Evolutionary conservation across 805 yeast genomes (phyloP), one percentile per base, ranked within the genome.

Genomic region (Candida coquimbonensis): DNA sequence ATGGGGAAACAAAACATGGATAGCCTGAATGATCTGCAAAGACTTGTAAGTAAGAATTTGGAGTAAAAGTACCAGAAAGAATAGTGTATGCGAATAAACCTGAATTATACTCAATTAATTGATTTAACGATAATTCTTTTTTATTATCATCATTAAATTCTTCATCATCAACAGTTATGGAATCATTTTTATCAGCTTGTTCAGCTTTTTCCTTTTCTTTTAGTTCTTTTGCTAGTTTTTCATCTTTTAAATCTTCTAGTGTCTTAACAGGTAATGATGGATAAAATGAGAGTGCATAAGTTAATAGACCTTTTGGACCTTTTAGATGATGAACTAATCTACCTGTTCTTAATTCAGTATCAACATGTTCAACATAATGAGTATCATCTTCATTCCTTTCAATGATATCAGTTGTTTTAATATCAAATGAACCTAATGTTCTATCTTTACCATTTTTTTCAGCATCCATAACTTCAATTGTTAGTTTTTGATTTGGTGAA

Each of bases 381-480:
- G 86, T 96, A 49, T 83, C 56, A 9, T 42, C 70, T 19, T 66
- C 66, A 48, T 72, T 72, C 59, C 77, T 81, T 50, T 77, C 75
- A 60, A 91, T 79, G 54, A 87, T 67, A 26, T 81, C 87, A 45
- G 73, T 70, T 50, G 87, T 69, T 55, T 79, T 77, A 19, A 93
- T 66, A 56, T 81, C 83, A 67, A 87, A 83, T 3, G 83, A 75
- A 44, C 99, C 99, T 41, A 93, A 74, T 5, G 95, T 78, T 57
- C 96, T 80, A 65, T 93, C 99, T 38, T 80, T 77, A n/a, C 83
- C 77, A 44, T 68, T 74, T 48, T 75, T 75, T 66, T 90, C 91
- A 32, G 84, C 85, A 66, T 93, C 98, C 96, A 93, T 86, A 7
- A 81, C 95, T 62, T 93, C 98, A 46, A 93, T 62, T 2, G 90